Evolutionary conservation across 768 basidiomycete genomes (phyloP), one percentile per base, ranked within the genome.

Genomic region (Lyophyllum decastes): DNA sequence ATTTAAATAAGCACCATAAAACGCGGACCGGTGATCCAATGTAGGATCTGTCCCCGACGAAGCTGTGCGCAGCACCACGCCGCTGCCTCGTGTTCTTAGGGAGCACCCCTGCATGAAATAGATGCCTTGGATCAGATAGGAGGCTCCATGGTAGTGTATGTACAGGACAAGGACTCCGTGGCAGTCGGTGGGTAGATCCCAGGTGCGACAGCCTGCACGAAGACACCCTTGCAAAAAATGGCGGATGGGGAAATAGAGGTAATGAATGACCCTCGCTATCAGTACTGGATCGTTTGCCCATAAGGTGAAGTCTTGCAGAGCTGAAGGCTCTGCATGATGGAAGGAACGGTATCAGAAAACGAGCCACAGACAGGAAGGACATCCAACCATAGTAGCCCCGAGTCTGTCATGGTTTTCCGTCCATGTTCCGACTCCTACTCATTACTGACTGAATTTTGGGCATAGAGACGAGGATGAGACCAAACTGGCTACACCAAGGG

Each of bases 61-160:
- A n/a, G 38, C 52, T 53, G 52, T 53, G 52, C 52, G 40, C 35
- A 21, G 41, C 24, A 52, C 40, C 41, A 53, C 30, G 41, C 52
- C 7, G 24, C 24, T 43, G 52, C 52, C 52, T 53, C 52, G 41
- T 53, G 52, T 45, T 53, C n/a, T 25, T n/a, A 14, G 35, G 35
- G 35, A 38, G 16, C 16, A 38, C 35, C 35, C 35, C 35, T 30
- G 35, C 35, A 38, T 12, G 9, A 12, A 16, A n/a, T n/a, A n/a
- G n/a, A n/a, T n/a, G n/a, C n/a, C n/a, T 38, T 38, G 6, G 30
- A 10, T 30, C 30, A 30, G n/a, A n/a, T n/a, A n/a, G n/a, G n/a
- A n/a, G n/a, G n/a, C 30, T 33, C 30, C 30, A 11, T 33, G 30
- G 30, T 33, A 33, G 30, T 33, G n/a, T n/a, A n/a, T n/a, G n/a